Conservation (phyloP, 148 eudicot species). For the Rhododendron kiyosumense region DNA sequence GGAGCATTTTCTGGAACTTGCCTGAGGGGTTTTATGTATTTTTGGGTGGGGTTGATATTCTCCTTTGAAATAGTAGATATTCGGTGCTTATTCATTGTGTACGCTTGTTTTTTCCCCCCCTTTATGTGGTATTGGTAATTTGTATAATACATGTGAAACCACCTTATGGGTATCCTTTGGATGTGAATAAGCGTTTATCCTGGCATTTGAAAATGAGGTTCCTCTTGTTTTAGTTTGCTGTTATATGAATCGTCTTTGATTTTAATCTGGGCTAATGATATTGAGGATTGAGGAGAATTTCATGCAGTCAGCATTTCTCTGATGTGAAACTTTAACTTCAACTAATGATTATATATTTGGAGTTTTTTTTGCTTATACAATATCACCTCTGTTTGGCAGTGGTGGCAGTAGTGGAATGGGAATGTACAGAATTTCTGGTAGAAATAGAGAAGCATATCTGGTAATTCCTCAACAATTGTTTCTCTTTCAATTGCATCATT, state of each 20-base stretch:
- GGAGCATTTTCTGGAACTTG: background rate
- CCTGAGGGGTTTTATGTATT: background rate
- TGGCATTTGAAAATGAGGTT: background rate
- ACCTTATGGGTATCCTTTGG: background rate
- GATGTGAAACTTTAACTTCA: background rate
- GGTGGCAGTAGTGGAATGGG: conserved; percentile 39
- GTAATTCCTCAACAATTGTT: conserved; percentile 19
- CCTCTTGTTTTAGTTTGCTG: background rate
- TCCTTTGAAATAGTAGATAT: background rate
- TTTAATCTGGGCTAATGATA: background rate
- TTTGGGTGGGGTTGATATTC: background rate
- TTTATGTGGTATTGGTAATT: background rate
- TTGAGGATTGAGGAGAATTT: background rate
- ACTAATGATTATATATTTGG: background rate
- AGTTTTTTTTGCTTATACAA: background rate
- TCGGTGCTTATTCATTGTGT: background rate
- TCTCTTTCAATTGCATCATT: background rate
- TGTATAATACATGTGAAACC: background rate
- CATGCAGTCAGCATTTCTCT: background rate
- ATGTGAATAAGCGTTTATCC: background rate
- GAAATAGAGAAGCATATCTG: conserved; percentile 45
- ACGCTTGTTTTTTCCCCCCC: background rate
- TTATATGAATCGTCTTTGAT: background rate
- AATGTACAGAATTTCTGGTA: conserved; percentile 43
- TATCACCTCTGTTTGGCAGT: conserved; percentile 8